A percentile compares a stretch with the other conserved stretches of the same genome.
These are phyloP conservation scores for Daldinia childiae DNA, from an alignment of 495 filamentous ascomycete genomes.

Conservation along the genomic window DNA sequence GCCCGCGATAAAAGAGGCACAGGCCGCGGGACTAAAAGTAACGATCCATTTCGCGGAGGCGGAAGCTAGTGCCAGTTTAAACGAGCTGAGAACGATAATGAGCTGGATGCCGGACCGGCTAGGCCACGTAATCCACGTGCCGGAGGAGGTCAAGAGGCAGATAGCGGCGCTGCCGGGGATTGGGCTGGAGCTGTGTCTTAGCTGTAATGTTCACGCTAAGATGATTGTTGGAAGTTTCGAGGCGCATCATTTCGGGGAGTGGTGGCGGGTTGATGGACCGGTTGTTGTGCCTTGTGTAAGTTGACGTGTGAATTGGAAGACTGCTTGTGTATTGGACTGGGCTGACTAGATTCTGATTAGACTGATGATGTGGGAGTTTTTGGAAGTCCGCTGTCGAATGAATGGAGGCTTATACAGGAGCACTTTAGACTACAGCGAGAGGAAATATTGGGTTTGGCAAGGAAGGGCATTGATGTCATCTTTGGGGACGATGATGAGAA, in stretches of 20 bases:
- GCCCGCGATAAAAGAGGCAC: conserved; percentile 65
- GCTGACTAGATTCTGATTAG: conserved; percentile 52
- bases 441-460: conserved; percentile 66
- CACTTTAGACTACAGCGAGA: conserved; percentile 69
- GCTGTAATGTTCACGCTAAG: conserved; percentile 81
- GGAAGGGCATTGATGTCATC: conserved; percentile 66
- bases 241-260: conserved; percentile 79
- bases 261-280: conserved; percentile 56
- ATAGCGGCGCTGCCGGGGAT: conserved; percentile 62
- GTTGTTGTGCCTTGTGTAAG: conserved; percentile 54
- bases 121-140: conserved; percentile 82
- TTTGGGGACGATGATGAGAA: conserved; percentile 73
- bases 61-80: conserved; percentile 56
- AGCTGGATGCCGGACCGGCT: conserved; percentile 73
- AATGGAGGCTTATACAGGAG: conserved; percentile 76
- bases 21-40: conserved; percentile 61
- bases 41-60: conserved; percentile 86
- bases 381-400: conserved; percentile 78
- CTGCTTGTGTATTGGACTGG: background rate
- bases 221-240: conserved; percentile 73
- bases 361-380: conserved; percentile 92
- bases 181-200: conserved; percentile 80
- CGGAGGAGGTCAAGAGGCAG: conserved; percentile 62
- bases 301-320: background rate
- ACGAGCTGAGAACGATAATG: conserved; percentile 71